Evolutionary conservation across 805 yeast species (phyloP), one percentile per base, ranked within the genome.

Genomic region (Sporopachydermia lactativora): DNA sequence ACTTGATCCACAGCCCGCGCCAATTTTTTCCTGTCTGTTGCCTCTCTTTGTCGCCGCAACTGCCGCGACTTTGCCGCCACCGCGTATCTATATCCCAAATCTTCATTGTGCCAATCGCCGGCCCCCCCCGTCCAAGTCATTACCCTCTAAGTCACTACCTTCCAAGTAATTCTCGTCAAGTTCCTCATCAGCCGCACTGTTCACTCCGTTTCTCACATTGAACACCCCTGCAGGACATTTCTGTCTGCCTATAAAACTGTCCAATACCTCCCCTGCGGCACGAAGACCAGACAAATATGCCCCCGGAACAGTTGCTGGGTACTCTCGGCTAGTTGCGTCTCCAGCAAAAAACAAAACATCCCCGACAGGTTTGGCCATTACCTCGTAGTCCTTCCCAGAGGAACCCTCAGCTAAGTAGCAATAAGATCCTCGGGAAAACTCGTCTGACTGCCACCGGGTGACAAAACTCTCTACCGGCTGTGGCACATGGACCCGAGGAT

Each of bases 401-500:
- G 65, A 67, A 17, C 61, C 65, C 5, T 52, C 49, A 2, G 68
- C 68, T 11, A 63, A 62, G 42, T 61, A 63, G 6, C 67, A 62
- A 57, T 84, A 89, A 1, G 95, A 76, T 2, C 97, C 97, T 42
- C 81, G 60, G 2, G 83, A 68, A 52, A 68, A 83, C 1, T 85
- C 84, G 49, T 88, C 94, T 2, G 55, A 53, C 1, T 94, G 79
- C 97, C 97, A 89, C 18, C 74, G 62, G 0, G 89, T 71, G 1
- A 70, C 68, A 0, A 77, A 58, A 0, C 57, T 47, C 45, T 63
- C 68, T 1, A 53, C 53, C 11, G 64, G 54, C 31, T 47, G 46
- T 5, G 48, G 39, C 5, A 46, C 52, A 16, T 18, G 40, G 18
- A 11, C 42, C n/a, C 41, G 42, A 2, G 53, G 49, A 49, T 53